Conservation (phyloP, 306 rosid species). For the Dryas octopetala region DNA sequence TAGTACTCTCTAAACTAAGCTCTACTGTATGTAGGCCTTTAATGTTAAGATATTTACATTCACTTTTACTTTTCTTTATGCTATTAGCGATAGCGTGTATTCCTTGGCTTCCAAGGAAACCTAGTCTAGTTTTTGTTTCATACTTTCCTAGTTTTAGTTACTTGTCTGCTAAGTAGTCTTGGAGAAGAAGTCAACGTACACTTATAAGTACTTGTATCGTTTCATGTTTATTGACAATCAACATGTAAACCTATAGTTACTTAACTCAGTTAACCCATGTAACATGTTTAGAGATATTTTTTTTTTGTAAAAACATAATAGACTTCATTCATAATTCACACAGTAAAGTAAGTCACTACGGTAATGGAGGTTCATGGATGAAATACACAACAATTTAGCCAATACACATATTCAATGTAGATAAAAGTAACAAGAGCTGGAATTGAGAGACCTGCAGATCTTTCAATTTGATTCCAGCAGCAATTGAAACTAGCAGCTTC, state of each 20-base stretch:
- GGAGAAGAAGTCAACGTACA: no score
- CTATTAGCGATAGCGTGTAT: no score
- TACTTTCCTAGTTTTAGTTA: no score
- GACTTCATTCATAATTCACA: not conserved
- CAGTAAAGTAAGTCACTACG: not conserved
- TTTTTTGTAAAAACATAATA: not conserved
- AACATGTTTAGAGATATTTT: not conserved
- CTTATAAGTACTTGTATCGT: no score
- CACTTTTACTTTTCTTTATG: no score
- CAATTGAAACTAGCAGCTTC: slow-evolving; percentile 92
- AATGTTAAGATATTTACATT: no score
- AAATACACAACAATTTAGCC: not conserved
- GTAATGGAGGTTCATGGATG: not conserved
- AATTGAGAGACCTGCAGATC: slow-evolving; percentile 73
- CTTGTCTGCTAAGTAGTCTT: no score
- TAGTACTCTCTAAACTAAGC: no score
- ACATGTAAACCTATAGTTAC: not conserved
- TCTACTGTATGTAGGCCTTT: no score
- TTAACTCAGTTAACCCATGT: not conserved
- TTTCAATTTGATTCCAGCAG: slow-evolving; percentile 88
- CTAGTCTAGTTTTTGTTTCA: no score
- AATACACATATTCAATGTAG: not conserved
- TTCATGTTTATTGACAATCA: no score
- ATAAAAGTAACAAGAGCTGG: not conserved
- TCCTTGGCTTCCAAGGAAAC: no score